A percentile compares a stretch with the other conserved stretches of the same genome.
Evolutionary conservation across 306 rosid species (phyloP).

Genomic region (Sechiopsis laciniata): DNA sequence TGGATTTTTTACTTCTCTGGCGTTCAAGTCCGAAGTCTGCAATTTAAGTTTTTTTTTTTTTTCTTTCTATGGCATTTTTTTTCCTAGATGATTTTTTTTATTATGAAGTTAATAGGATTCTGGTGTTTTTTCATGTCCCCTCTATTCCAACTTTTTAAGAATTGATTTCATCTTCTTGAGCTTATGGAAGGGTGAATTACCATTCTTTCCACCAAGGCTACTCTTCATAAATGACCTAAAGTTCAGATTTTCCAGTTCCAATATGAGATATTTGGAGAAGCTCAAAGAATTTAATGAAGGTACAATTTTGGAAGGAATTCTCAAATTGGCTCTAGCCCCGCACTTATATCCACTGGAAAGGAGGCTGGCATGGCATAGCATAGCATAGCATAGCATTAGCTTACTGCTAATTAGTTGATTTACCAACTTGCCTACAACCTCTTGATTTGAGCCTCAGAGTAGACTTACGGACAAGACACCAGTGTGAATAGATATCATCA

Average conservation of each 20-base stretch:
- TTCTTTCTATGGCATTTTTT: no score
- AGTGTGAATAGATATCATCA: not conserved
- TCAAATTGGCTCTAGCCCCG: not conserved
- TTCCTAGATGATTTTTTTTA: not conserved
- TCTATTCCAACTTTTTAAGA: not conserved
- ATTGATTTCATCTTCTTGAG: not conserved
- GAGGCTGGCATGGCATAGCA: not conserved
- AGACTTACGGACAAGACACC: not conserved
- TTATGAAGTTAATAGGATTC: not conserved
- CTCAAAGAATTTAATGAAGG: not conserved
- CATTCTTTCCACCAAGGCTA: not conserved
- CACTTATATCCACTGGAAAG: not conserved
- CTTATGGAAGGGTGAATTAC: not conserved
- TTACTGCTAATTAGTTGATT: not conserved
- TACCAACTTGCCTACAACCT: not conserved
- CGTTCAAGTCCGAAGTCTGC: not conserved
- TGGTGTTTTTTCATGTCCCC: not conserved
- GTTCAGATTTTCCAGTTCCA: not conserved
- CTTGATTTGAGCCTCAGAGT: slow-evolving; percentile 2
- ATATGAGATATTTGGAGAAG: not conserved
- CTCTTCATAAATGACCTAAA: not conserved
- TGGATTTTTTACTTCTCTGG: not conserved
- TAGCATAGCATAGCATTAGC: not conserved
- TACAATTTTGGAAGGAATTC: not conserved
- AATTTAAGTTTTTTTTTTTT: not conserved